Evolutionary conservation across 2,329 filamentous ascomycete species (phyloP).

Genomic region (Fusarium zealandicum): DNA sequence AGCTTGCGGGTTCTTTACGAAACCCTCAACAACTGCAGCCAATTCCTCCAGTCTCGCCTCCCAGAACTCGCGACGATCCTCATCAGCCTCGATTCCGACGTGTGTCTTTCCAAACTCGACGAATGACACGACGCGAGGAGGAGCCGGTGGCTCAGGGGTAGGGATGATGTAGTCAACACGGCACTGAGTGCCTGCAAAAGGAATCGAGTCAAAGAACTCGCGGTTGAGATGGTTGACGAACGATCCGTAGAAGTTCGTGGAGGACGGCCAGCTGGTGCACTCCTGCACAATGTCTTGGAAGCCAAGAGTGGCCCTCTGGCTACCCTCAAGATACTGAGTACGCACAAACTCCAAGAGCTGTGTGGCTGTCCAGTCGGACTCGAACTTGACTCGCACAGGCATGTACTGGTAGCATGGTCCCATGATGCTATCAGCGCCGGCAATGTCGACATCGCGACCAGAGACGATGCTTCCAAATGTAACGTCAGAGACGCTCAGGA

Average conservation of each 20-base stretch:
- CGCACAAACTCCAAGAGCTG: conserved; percentile 36
- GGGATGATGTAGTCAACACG: conserved; percentile 41
- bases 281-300: conserved; percentile 32
- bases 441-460: conserved; percentile 35
- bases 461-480: conserved; percentile 42
- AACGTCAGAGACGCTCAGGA: conserved; percentile 32
- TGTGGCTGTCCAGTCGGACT: conserved; percentile 30
- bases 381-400: conserved; percentile 39
- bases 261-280: conserved; percentile 33
- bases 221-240: conserved; percentile 43
- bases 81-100: conserved; percentile 41
- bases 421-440: conserved; percentile 37
- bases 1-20: conserved; percentile 21
- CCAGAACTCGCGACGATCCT: conserved; percentile 39
- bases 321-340: conserved; percentile 35
- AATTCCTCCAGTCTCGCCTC: conserved; percentile 37
- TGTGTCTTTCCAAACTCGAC: conserved; percentile 33
- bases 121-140: conserved; percentile 39
- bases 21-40: conserved; percentile 27
- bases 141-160: conserved; percentile 36
- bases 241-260: conserved; percentile 34
- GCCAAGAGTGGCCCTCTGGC: conserved; percentile 35
- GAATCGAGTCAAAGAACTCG: conserved; percentile 41
- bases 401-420: conserved; percentile 44
- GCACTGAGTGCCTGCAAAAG: conserved; percentile 38